Evolutionary conservation across 1,284 basidiomycete species (phyloP).

Genomic region (Caloboletus firmus): DNA sequence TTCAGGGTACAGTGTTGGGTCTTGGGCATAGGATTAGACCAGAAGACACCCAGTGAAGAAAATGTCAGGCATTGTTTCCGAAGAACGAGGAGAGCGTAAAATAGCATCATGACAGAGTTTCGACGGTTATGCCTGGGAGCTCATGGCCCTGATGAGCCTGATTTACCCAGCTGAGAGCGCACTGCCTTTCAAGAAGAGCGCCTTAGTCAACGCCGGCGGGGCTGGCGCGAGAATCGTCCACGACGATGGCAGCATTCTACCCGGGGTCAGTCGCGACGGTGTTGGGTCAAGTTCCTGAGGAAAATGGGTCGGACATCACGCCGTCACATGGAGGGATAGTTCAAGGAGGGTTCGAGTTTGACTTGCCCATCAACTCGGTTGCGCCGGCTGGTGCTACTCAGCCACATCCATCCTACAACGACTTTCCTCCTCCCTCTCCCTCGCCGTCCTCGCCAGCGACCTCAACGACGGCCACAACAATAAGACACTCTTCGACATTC

Average conservation of each 20-base stretch:
- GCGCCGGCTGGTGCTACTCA: constrained; percentile 14
- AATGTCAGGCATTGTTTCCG: background rate
- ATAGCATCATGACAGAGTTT: background rate
- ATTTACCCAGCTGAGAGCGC: constrained; percentile 21
- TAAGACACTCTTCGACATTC: background rate
- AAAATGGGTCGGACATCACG: constrained; percentile 42
- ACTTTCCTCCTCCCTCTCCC: constrained; percentile 14
- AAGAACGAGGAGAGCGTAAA: background rate
- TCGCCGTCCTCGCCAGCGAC: constrained; percentile 16
- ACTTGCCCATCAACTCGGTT: constrained; percentile 40
- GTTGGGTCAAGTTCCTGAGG: constrained; percentile 30
- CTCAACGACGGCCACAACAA: constrained; percentile 8
- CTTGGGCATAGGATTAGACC: constrained; percentile 3
- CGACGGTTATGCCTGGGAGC: constrained; percentile 8
- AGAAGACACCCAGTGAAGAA: background rate
- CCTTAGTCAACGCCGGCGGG: constrained; percentile 19
- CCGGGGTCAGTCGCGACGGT: constrained; percentile 34
- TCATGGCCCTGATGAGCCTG: constrained; percentile 20
- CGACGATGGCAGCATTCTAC: constrained; percentile 39
- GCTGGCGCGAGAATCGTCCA: constrained; percentile 11
- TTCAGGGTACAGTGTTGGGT: constrained; percentile 5
- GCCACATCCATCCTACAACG: constrained; percentile 21
- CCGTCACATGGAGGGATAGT: constrained; percentile 59
- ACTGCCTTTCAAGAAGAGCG: constrained; percentile 19
- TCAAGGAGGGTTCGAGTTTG: constrained; percentile 55